These are phyloP conservation scores for Pestalotiopsis sp. DNA, from an alignment of 2,329 filamentous ascomycete species.

Conservation along the genomic window DNA sequence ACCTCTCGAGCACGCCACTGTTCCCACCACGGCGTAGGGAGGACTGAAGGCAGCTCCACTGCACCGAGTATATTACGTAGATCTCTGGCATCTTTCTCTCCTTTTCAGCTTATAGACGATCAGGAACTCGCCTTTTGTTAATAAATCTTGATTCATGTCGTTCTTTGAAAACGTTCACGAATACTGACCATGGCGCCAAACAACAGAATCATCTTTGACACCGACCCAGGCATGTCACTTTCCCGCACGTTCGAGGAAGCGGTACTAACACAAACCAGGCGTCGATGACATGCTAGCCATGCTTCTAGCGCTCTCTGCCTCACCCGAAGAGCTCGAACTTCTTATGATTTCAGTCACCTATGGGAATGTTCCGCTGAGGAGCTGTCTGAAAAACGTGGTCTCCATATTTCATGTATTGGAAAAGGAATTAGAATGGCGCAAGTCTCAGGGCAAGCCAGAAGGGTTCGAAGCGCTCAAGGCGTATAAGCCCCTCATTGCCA, in stretches of 20 bases:
- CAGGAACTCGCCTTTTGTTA: no score
- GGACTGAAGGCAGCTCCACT: no score
- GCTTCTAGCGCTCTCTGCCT: neutral
- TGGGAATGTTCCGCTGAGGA: neutral
- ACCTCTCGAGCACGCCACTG: no score
- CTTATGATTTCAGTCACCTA: neutral
- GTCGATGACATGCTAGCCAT: neutral
- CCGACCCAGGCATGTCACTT: neutral
- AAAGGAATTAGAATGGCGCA: slow-evolving; percentile 84
- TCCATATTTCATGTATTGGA: slow-evolving; percentile 62
- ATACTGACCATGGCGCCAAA: neutral
- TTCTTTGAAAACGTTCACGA: no score
- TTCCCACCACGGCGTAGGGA: no score
- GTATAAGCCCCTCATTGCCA: slow-evolving; percentile 80
- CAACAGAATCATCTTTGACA: neutral
- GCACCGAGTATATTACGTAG: no score
- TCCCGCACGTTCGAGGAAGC: no score
- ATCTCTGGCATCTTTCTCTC: no score
- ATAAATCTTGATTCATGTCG: no score
- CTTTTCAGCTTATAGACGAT: no score
- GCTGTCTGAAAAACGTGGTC: neutral
- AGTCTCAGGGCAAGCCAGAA: slow-evolving; percentile 63
- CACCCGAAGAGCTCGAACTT: neutral
- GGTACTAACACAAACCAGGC: neutral
- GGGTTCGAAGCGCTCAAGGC: slow-evolving; percentile 75